Evolutionary conservation across 257 asterid genomes (phyloP), one percentile per base, ranked within the genome.

Genomic region (Echites panduratus): DNA sequence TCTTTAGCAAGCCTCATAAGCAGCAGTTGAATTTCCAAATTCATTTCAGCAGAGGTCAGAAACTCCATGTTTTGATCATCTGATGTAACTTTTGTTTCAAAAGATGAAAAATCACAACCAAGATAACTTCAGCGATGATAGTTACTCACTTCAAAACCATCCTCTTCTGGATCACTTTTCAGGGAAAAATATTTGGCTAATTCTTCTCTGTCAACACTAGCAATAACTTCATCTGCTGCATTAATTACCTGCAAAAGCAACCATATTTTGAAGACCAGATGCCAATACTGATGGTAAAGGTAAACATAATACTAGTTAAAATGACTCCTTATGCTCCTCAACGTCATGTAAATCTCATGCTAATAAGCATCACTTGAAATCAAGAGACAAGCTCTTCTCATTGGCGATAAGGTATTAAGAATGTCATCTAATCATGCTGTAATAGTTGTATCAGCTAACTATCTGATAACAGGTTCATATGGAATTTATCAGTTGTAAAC

Each of bases 151-250:
- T 91, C 96, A 57, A 91, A 93, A 81, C 83, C 85, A 74, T 94
- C 98, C 10, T 94, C 97, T 65, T 94, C 99, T 54, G 96, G 93
- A 66, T 94, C 97, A 84, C 84, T 82, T 84, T 79, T 88, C 68
- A 77, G 78, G 50, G 93, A 85, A 74, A 87, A 82, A 75, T 80
- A 85, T 77, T 83, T 91, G 70, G 96, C 88, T 83, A 94, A 74
- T 77, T 89, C 95, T 75, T 91, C 98, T 54, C 68, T 80, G 78
- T 91, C 87, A 65, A 94, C 84, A 82, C 98, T 88, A 70, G 76
- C 82, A 65, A 90, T 78, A 57, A 88, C 90, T 82, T 94, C 97
- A 61, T 88, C 88, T 27, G 98, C 91, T 5, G 93, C 96, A 74
- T 76, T 70, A 78, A 88, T 80, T 73, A 94, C 79, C 99, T 94